Evolutionary conservation across 331 rosid species (phyloP).

Genomic region (Acacia concinna): DNA sequence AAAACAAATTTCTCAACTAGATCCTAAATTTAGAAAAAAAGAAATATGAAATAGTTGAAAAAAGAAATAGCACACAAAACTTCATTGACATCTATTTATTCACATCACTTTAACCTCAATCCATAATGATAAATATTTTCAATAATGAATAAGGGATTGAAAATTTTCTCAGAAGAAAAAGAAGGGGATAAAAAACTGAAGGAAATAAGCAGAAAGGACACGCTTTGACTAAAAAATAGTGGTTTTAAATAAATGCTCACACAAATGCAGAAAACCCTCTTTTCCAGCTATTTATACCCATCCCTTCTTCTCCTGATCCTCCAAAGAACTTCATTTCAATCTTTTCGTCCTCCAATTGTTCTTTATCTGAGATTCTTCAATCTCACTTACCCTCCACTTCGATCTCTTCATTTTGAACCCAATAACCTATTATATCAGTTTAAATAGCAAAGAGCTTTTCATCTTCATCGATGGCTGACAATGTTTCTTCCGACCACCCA

Average conservation of each 20-base stretch:
- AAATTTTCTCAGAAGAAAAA: background rate
- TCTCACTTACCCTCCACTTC: background rate
- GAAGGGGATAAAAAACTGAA: background rate
- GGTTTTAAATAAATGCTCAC: background rate
- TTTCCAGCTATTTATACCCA: background rate
- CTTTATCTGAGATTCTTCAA: background rate
- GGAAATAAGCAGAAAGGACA: background rate
- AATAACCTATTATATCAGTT: background rate
- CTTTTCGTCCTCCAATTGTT: background rate
- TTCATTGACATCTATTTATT: background rate
- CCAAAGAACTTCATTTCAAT: background rate
- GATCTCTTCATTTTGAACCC: background rate
- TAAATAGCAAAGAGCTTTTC: background rate
- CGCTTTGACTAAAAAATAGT: background rate
- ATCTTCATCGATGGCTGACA: background rate
- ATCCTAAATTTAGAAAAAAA: background rate
- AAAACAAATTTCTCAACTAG: background rate
- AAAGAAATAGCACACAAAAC: background rate
- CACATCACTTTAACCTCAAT: background rate
- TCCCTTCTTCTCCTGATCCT: background rate
- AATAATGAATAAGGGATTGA: background rate
- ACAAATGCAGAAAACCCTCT: background rate
- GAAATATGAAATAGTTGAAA: background rate
- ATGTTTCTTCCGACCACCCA: background rate
- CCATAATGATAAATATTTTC: background rate